phyloP scores from a whole-genome alignment of 176 grass and related monocot species.

The Musa itinerans region DNA sequence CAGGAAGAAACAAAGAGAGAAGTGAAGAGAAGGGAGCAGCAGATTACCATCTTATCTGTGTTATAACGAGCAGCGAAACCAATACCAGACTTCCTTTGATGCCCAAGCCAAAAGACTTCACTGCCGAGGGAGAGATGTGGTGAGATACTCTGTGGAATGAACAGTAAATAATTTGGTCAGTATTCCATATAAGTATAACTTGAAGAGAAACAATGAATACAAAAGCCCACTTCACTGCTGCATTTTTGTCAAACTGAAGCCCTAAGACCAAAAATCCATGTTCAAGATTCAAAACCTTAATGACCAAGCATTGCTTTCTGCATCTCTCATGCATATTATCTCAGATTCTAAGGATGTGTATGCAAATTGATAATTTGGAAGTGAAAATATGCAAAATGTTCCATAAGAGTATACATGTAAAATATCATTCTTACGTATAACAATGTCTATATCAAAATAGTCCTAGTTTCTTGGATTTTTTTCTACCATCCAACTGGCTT shows the following conservation, averaged over 20 bases:
- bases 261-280: background rate
- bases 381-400: background rate
- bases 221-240: no score
- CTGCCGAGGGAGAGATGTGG: slow-evolving; percentile 77
- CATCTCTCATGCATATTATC: background rate
- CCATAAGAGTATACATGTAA: no score
- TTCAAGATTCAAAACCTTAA: no score
- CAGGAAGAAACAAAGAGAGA: background rate
- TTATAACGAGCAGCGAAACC: slow-evolving; percentile 91
- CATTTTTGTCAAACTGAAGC: background rate
- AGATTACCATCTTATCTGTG: slow-evolving; percentile 85
- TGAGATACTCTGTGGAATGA: slow-evolving; percentile 68
- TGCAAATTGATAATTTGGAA: background rate
- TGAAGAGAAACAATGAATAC: background rate
- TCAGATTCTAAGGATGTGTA: background rate
- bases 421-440: no score
- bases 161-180: background rate
- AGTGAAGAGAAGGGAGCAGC: background rate
- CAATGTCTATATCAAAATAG: no score
- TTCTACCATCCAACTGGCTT: no score
- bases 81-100: slow-evolving; percentile 93
- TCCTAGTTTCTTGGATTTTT: no score
- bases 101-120: slow-evolving; percentile 97
- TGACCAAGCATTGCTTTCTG: no score
- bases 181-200: background rate